Evolutionary conservation across 805 yeast species (phyloP).

Genomic region (Blastobotrys mokoenaii): DNA sequence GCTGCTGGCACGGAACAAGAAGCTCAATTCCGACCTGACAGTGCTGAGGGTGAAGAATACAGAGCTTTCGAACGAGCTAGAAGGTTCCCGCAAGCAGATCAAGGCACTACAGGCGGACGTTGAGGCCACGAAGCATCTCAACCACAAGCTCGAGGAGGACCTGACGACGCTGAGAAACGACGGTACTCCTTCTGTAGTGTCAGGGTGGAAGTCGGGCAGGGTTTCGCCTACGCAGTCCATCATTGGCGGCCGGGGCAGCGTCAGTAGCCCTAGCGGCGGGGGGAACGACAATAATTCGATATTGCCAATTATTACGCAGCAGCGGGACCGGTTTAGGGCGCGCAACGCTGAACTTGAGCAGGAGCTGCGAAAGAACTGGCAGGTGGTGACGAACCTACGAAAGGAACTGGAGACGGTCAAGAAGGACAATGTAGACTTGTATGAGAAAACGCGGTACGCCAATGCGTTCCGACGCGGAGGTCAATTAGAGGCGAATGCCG

Average conservation of each 20-base stretch:
- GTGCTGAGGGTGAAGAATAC: conserved; percentile 53
- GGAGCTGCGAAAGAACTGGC: conserved; percentile 54
- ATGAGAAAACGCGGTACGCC: conserved; percentile 49
- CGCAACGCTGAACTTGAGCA: conserved; percentile 78
- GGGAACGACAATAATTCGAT: conserved; percentile 36
- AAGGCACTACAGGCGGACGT: conserved; percentile 36
- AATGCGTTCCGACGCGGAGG: conserved; percentile 19
- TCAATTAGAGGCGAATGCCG: conserved; percentile 28
- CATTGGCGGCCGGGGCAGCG: conserved; percentile 23
- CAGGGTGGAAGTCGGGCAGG: conserved; percentile 33
- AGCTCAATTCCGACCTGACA: conserved; percentile 61
- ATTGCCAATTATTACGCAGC: conserved; percentile 84
- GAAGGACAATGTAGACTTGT: conserved; percentile 67
- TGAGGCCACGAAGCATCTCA: conserved; percentile 36
- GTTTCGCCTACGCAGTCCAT: conserved; percentile 31
- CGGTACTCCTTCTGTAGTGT: conserved; percentile 24
- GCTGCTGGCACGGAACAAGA: conserved; percentile 61
- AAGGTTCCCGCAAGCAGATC: conserved; percentile 36
- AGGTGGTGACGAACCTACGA: conserved; percentile 49
- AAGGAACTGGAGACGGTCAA: conserved; percentile 57
- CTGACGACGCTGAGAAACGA: conserved; percentile 48
- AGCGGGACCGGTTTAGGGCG: conserved; percentile 86
- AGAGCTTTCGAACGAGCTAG: conserved; percentile 35
- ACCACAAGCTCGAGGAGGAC: conserved; percentile 66
- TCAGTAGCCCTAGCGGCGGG: conserved; percentile 13